These are phyloP conservation scores for Malbranchea zuffiana DNA, from an alignment of 2,329 filamentous ascomycete genomes.

Conservation along the genomic window DNA sequence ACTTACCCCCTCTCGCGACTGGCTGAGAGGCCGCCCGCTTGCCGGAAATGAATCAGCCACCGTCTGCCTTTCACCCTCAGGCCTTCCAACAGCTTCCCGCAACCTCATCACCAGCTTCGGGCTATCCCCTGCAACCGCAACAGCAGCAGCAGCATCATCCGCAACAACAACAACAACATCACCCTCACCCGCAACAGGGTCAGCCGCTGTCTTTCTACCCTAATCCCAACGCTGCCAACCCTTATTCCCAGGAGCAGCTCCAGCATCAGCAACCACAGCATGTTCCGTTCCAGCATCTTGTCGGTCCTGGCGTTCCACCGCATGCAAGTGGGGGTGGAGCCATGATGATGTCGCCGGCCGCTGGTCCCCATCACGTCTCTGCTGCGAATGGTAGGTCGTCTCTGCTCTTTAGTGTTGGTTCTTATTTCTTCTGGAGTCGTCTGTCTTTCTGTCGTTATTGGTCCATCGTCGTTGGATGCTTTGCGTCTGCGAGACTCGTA, in stretches of 20 bases:
- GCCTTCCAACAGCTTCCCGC: conserved; percentile 13
- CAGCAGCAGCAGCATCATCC: conserved; percentile 7
- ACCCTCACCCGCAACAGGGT: conserved; percentile 9
- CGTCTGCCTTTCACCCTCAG: conserved; percentile 17
- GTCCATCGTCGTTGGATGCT: neutral
- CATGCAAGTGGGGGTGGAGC: conserved; percentile 12
- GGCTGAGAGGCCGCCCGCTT: no score
- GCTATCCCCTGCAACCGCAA: conserved; percentile 9
- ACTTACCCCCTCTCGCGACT: no score
- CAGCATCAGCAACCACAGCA: conserved; percentile 11
- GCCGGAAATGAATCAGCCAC: no score
- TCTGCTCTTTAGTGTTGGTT: neutral
- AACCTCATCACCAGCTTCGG: conserved; percentile 9
- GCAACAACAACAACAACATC: conserved; percentile 5
- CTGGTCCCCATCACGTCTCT: conserved; percentile 11
- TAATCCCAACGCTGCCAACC: conserved; percentile 12
- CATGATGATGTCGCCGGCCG: conserved; percentile 15
- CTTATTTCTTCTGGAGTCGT: conserved; percentile 1
- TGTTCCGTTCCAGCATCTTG: conserved; percentile 11
- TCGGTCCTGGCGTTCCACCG: conserved; percentile 13
- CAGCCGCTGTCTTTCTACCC: conserved; percentile 9
- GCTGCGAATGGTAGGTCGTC: conserved; percentile 13
- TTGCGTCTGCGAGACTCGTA: no score
- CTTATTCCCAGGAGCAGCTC: conserved; percentile 4
- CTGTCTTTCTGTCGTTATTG: neutral